Evolutionary conservation across 1,139 yeast genomes (phyloP).

Genomic region (Yamadazyma atlantica): DNA sequence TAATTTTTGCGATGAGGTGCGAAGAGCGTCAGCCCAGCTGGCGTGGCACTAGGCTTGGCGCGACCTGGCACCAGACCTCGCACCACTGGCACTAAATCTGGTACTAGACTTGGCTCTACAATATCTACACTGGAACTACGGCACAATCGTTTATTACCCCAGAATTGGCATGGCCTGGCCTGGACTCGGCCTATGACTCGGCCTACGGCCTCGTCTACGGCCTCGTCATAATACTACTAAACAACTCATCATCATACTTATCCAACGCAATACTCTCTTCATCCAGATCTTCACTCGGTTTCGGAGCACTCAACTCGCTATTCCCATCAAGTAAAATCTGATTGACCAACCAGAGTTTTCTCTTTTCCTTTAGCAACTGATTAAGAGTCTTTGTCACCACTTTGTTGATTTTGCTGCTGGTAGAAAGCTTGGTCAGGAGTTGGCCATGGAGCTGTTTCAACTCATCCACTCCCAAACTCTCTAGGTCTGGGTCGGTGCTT

Average conservation of each 20-base stretch:
- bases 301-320: conserved; percentile 37
- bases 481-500: too few species aligned
- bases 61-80: too few species aligned
- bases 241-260: conserved; percentile 30
- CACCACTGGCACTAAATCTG: too few species aligned
- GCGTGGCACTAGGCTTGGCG: not conserved
- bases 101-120: too few species aligned
- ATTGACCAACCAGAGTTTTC: conserved; percentile 54
- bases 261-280: conserved; percentile 16
- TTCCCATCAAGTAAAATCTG: conserved; percentile 59
- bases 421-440: conserved; percentile 25
- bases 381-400: conserved; percentile 44
- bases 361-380: conserved; percentile 27
- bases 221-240: conserved; percentile 12
- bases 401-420: conserved; percentile 51
- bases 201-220: too few species aligned
- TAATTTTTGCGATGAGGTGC: not conserved
- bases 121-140: too few species aligned
- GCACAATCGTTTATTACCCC: too few species aligned
- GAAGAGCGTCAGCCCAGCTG: not conserved
- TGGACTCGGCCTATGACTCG: too few species aligned
- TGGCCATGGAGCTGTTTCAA: conserved; percentile 21
- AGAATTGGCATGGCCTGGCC: too few species aligned
- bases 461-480: too few species aligned
- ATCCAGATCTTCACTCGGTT: conserved; percentile 1